phyloP scores from a whole-genome alignment of 1,139 yeast species.

The Lodderomyces beijingensis region DNA sequence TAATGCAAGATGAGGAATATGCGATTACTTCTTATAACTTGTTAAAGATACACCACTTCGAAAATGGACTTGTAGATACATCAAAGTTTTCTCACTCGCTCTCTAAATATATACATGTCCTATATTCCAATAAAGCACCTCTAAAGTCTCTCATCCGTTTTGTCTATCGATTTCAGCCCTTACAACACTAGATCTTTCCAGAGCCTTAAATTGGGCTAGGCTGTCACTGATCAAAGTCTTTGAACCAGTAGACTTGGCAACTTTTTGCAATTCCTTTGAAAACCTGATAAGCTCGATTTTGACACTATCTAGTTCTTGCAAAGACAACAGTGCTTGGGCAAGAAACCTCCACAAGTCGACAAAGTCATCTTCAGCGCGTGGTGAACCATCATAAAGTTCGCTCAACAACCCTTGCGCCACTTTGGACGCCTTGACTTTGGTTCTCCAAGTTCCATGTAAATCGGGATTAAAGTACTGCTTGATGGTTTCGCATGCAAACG shows the following conservation, averaged over 20 bases:
- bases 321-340: conserved; percentile 29
- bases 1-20: no score
- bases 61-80: no score
- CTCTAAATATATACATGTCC: no score
- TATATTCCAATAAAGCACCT: no score
- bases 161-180: no score
- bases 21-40: no score
- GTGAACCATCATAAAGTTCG: not conserved
- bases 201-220: conserved; percentile 23
- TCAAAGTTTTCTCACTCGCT: no score
- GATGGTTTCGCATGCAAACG: conserved; percentile 21
- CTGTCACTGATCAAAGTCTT: conserved; percentile 13
- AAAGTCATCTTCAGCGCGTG: conserved; percentile 10
- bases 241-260: conserved; percentile 10
- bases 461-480: conserved; percentile 22
- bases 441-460: conserved; percentile 53
- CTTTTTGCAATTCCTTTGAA: conserved; percentile 19
- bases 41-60: no score
- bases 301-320: conserved; percentile 58
- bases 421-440: conserved; percentile 46
- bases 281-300: conserved; percentile 45
- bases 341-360: conserved; percentile 23
- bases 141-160: no score
- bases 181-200: conserved; percentile 29
- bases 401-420: conserved; percentile 16